Evolutionary conservation across 75 land plant species (phyloP), one percentile per base, ranked within the genome.

Genomic region (Sequoiadendron giganteum): DNA sequence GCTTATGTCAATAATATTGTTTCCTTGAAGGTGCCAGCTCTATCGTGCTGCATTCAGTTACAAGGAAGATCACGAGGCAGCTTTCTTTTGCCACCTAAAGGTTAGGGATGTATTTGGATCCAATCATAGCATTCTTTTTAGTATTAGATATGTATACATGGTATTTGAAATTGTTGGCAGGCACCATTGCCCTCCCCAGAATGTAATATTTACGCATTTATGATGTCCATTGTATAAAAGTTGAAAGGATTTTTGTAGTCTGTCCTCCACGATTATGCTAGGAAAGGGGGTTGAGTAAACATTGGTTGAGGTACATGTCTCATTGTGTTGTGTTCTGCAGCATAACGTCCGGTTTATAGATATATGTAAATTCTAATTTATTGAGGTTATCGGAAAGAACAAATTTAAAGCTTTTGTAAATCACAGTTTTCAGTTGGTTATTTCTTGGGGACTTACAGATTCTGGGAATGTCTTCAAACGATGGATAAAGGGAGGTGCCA

Each of bases 121-220:
- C 70, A 56, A 52, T 85, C 42, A 21, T 54, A 85, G 86, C 86
- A 85, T 85, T 85, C 86, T 85, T 85, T 85, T 34, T 54, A 55
- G 86, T 34, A 18, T 14, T 19, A 85, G 76, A 56, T 52, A 54
- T 34, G 56, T 39, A 85, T 85, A 85, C 56, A 30, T 18, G 14
- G 56, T 34, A 85, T 55, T 43, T 82, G 45, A 56, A 34, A 52
- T 14, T 85, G 76, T 10, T 32, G 86, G 86, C 40, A 52, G 73
- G 25, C 39, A 56, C 40, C 86, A 55, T 85, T 85, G 77, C 13
- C 15, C 65, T 54, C 86, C 86, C 70, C 68, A 40, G 82, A 82
- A 45, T 82, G 84, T 82, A 82, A 82, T 43, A 82, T 82, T 43
- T 82, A 81, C 7, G 52, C 84, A 9, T 45, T 45, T 25, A 43